Conservation (phyloP, 2,329 filamentous ascomycete genomes). For the Diaporthe australafricana region DNA sequence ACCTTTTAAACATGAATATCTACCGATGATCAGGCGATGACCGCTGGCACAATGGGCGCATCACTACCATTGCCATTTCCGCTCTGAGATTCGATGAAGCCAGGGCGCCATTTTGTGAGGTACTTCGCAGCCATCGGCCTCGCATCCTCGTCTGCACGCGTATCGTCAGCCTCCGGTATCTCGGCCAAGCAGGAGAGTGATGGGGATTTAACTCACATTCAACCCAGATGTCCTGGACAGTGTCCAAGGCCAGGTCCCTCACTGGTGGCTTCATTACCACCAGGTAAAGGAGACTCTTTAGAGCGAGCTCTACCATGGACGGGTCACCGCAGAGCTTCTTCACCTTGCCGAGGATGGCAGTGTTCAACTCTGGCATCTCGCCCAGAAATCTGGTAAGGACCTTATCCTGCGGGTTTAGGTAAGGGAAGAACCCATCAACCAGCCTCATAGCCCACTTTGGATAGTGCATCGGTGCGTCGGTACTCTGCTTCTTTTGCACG, state of each 20-base stretch:
- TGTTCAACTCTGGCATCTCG: slow-evolving; percentile 85
- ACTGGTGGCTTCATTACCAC: slow-evolving; percentile 76
- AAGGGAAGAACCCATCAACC: slow-evolving; percentile 90
- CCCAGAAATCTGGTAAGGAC: slow-evolving; percentile 90
- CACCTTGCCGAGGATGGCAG: slow-evolving; percentile 78
- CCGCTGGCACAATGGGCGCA: slow-evolving; percentile 20
- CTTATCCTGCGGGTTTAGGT: slow-evolving; percentile 91
- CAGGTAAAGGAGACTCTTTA: slow-evolving; percentile 74
- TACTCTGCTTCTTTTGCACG: slow-evolving; percentile 55
- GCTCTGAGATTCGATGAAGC: slow-evolving; percentile 56
- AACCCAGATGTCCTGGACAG: slow-evolving; percentile 74
- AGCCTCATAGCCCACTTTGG: slow-evolving; percentile 82
- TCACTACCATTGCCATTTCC: slow-evolving; percentile 9
- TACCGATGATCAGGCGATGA: slow-evolving; percentile 21
- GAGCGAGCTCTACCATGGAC: slow-evolving; percentile 70
- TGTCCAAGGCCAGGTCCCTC: slow-evolving; percentile 71
- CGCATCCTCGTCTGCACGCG: slow-evolving; percentile 67
- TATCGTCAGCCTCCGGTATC: background rate
- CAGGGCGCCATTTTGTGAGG: slow-evolving; percentile 69
- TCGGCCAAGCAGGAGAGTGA: background rate
- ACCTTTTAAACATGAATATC: background rate
- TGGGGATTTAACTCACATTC: slow-evolving; percentile 64
- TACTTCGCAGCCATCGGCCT: slow-evolving; percentile 72
- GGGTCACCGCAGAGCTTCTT: slow-evolving; percentile 75
- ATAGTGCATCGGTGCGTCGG: slow-evolving; percentile 73